Conservation (phyloP, 2,329 filamentous ascomycete species). For the Aspergillus niger region DNA sequence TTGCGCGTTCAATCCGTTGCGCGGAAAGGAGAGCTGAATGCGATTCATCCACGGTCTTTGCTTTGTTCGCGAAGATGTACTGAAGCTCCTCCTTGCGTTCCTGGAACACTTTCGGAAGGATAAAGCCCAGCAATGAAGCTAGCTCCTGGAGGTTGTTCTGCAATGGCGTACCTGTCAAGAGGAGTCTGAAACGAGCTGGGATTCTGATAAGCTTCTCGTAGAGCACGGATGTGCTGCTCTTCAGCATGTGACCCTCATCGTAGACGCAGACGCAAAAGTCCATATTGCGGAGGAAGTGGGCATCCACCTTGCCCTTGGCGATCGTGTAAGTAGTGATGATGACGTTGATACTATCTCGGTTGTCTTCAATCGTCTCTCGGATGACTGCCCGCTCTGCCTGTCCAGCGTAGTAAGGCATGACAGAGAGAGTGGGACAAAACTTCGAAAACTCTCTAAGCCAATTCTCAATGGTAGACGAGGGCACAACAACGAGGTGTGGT, state of each 20-base stretch:
- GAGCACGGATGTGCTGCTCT: conserved; percentile 79
- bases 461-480: conserved; percentile 90
- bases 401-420: conserved; percentile 72
- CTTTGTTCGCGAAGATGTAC: conserved; percentile 88
- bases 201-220: conserved; percentile 80
- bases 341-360: conserved; percentile 66
- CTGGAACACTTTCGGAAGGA: conserved; percentile 81
- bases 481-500: conserved; percentile 83
- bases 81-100: conserved; percentile 76
- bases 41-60: conserved; percentile 71
- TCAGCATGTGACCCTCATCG: conserved; percentile 91
- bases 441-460: conserved; percentile 88
- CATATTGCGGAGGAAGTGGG: conserved; percentile 62
- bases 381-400: conserved; percentile 69
- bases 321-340: conserved; percentile 73
- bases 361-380: conserved; percentile 66
- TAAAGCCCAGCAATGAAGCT: conserved; percentile 86
- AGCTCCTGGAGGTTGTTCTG: conserved; percentile 97
- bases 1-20: conserved; percentile 81
- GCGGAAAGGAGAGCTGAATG: conserved; percentile 82
- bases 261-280: conserved; percentile 69
- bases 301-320: conserved; percentile 62
- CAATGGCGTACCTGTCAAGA: conserved; percentile 87
- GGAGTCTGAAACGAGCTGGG: conserved; percentile 75
- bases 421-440: conserved; percentile 76